A percentile compares a stretch with the other conserved stretches of the same genome.
Evolutionary conservation across 768 basidiomycete genomes (phyloP).

Genomic region (Mycena alexandri): DNA sequence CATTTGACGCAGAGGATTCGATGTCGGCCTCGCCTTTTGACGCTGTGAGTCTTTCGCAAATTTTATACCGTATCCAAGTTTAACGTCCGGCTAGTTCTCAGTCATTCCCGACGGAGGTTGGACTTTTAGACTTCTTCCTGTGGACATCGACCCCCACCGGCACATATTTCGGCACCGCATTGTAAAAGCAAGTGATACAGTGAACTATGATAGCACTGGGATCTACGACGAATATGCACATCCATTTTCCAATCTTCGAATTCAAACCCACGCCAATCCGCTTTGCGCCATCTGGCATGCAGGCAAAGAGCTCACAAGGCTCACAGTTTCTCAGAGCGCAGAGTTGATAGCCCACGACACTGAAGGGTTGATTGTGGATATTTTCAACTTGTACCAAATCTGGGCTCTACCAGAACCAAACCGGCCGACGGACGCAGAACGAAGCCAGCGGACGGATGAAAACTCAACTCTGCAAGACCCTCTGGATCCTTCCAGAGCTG

Average conservation of each 20-base stretch:
- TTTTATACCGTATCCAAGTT: background rate
- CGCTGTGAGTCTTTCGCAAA: background rate
- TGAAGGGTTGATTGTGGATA: background rate
- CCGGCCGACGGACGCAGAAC: too few species aligned
- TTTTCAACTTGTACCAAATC: background rate
- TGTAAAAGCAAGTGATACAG: background rate
- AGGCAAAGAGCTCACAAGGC: background rate
- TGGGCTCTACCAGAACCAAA: conserved; percentile 2
- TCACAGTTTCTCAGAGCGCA: background rate
- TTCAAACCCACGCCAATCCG: conserved; percentile 6
- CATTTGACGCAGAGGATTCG: too few species aligned
- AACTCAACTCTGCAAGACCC: too few species aligned
- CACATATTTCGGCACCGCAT: background rate
- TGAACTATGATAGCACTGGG: conserved; percentile 2
- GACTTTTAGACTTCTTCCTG: background rate
- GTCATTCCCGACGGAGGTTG: background rate
- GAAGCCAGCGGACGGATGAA: too few species aligned
- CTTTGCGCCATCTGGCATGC: conserved; percentile 11
- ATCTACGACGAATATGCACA: background rate
- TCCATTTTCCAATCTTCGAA: background rate
- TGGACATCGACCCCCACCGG: conserved; percentile 4
- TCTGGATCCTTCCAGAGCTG: too few species aligned
- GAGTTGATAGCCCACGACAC: background rate
- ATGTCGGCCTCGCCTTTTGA: background rate
- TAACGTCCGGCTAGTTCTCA: background rate